These are phyloP conservation scores for Dactylorhiza incarnata DNA, from an alignment of 106 monocot genomes.

Conservation along the genomic window DNA sequence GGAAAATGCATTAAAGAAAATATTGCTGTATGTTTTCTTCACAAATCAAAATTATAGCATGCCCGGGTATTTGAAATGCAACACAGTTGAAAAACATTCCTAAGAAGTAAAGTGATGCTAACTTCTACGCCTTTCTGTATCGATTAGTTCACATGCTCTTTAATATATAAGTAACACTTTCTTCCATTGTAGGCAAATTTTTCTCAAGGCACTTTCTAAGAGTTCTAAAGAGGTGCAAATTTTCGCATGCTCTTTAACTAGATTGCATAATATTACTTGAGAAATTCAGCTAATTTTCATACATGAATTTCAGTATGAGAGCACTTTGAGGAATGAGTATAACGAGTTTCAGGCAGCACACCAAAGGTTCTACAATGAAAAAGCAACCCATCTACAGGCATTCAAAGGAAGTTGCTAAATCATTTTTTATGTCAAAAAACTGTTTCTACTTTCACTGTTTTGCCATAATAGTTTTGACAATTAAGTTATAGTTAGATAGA, in stretches of 20 bases:
- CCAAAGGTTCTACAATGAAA: conserved; percentile 54
- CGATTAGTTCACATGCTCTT: not conserved
- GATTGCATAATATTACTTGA: not conserved
- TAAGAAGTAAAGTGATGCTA: not conserved
- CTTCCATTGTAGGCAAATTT: conserved; percentile 35
- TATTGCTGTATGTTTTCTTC: no score
- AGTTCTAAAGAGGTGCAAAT: conserved; percentile 51
- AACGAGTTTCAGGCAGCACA: conserved; percentile 48
- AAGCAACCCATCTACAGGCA: conserved; percentile 39
- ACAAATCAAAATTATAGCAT: no score
- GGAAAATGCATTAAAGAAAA: not conserved
- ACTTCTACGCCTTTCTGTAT: not conserved
- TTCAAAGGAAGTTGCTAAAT: conserved; percentile 40
- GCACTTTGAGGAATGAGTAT: conserved; percentile 45
- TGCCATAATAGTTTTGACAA: not conserved
- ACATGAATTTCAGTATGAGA: conserved; percentile 46
- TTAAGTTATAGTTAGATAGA: not conserved
- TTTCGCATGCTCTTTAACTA: not conserved
- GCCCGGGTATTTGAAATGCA: no score
- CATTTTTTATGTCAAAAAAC: not conserved
- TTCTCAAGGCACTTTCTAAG: conserved; percentile 52
- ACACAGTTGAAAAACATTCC: not conserved
- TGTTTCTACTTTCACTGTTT: not conserved
- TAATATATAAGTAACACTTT: not conserved
- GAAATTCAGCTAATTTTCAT: not conserved